Evolutionary conservation across 1,284 basidiomycete species (phyloP), one percentile per base, ranked within the genome.

Genomic region (Moesziomyces parantarcticus): DNA sequence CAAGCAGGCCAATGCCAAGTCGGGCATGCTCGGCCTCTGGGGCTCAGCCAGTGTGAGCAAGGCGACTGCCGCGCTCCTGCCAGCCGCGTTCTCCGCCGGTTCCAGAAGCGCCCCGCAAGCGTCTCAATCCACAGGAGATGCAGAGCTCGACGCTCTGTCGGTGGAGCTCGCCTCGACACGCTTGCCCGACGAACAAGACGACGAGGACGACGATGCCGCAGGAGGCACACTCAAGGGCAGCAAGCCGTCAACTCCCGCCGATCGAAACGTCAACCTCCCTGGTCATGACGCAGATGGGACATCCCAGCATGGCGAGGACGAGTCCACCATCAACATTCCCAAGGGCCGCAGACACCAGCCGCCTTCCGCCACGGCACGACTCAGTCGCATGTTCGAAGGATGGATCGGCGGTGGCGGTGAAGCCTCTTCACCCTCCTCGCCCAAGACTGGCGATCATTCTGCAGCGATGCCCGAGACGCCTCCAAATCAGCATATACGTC

Each of bases 351-450:
- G 70, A 20, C 61, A 63, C 21, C 67, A 69, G 39, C 42, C 58
- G 8, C 71, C 68, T 23, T 64, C 64, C 23, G 63, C 76, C 5
- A 76, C 77, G 3, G 65, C 76, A 13, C 55, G 77, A 44, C 61
- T 79, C 32, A 78, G 75, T 50, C 51, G 66, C 8, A 79, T 79
- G 73, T 79, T 79, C 44, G 77, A 79, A 42, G 76, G 77, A 47
- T 79, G 77, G 77, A 62, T 76, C 25, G 64, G 67, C 6, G 51
- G 66, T 22, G 44, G 45, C n/a, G 49, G 29, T 7, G 68, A 68
- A 34, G 51, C 69, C 14, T 41, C 50, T 8, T 67, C 74, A 8
- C 63, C 73, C 9, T 48, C 58, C 1, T 62, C 69, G 22, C 40
- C 59, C 6, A 49, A 21, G 23, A 18, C 40, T 6, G 25, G 41